phyloP scores from a whole-genome alignment of 352 stramenopile genomes.

The Phytophthora multivora region DNA sequence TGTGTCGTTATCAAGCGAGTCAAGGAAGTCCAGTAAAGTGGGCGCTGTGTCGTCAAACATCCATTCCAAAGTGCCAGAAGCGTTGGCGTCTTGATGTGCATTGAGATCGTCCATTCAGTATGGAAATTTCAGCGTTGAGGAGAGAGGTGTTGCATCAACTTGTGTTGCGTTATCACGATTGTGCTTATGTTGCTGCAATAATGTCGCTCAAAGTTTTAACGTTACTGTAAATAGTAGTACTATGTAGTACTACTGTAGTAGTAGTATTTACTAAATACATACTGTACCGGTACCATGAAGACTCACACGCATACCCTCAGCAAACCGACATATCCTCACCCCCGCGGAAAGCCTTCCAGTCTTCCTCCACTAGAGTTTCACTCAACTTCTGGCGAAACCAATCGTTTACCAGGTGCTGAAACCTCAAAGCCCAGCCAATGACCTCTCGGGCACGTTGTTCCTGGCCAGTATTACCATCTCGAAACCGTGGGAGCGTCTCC shows the following conservation, averaged over 20 bases:
- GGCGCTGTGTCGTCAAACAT: constrained; percentile 9
- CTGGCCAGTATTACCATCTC: constrained; percentile 4
- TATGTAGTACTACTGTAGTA: too few species aligned
- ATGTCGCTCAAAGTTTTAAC: too few species aligned
- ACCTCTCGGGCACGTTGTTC: constrained; percentile 10
- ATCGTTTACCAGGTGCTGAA: constrained; percentile 9
- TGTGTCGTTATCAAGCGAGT: constrained; percentile 2
- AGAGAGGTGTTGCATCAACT: too few species aligned
- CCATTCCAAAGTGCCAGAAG: constrained; percentile 2
- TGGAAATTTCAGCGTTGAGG: background rate
- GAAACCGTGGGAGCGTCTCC: constrained; percentile 19
- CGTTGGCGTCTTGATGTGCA: background rate
- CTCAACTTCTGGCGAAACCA: constrained; percentile 26
- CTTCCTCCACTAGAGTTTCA: constrained; percentile 30
- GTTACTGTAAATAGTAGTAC: too few species aligned
- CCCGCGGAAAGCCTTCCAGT: constrained; percentile 24
- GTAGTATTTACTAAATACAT: too few species aligned
- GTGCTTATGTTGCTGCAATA: background rate
- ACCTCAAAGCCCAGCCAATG: constrained; percentile 15
- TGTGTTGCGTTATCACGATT: constrained; percentile 3
- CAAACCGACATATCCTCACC: constrained; percentile 1
- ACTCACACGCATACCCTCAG: background rate
- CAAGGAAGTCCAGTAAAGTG: constrained; percentile 11
- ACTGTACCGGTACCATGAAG: too few species aligned
- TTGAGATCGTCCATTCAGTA: constrained; percentile 3